Percentiles rank a stretch among this genome's conserved stretches.
Evolutionary conservation across 2,329 filamentous ascomycete species (phyloP).

Genomic region (Fusarium humuli): DNA sequence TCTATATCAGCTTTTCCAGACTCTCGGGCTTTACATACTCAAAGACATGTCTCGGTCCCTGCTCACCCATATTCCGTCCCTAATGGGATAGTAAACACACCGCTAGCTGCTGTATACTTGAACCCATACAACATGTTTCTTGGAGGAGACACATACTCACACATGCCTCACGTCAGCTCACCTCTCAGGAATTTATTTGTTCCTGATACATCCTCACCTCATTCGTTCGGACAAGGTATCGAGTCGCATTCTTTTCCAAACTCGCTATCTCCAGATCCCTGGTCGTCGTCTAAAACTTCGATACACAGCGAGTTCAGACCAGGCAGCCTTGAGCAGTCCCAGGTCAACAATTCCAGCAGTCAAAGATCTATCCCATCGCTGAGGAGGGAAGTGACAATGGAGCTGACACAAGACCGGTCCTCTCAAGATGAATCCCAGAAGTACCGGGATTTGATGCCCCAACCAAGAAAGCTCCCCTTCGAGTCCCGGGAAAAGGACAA

Average conservation of each 20-base stretch:
- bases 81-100: background rate
- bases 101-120: conserved; percentile 17
- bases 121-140: conserved; percentile 45
- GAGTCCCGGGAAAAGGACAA: conserved; percentile 2
- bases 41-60: conserved; percentile 29
- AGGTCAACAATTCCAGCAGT: background rate
- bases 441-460: conserved; percentile 49
- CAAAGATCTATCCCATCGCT: background rate
- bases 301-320: background rate
- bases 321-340: background rate
- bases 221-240: background rate
- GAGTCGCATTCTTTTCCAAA: background rate
- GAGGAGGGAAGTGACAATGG: conserved; percentile 4
- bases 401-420: background rate
- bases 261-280: background rate
- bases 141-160: conserved; percentile 10
- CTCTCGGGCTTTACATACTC: background rate
- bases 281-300: background rate
- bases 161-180: conserved; percentile 47
- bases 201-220: background rate
- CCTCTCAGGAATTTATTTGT: conserved; percentile 42
- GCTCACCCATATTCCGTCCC: background rate
- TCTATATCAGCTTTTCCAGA: background rate
- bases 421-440: background rate
- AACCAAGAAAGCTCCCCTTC: conserved; percentile 49